Conservation (phyloP, 1,284 basidiomycete species). For the Leucoagaricus sp. region DNA sequence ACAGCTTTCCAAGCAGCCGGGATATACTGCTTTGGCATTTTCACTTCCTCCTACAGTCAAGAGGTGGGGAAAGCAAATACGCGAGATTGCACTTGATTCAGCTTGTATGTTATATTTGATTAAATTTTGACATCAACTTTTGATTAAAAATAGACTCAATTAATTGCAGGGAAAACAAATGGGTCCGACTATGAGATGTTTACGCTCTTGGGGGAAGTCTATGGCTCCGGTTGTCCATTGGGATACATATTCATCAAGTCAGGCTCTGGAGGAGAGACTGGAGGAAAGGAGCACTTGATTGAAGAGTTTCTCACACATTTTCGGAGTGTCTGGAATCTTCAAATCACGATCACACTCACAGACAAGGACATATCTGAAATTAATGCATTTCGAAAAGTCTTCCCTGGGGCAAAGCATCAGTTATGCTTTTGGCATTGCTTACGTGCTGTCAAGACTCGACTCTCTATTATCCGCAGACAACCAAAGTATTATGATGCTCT, state of each 20-base stretch:
- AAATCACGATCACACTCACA: constrained; percentile 21
- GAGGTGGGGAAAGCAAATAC: not conserved
- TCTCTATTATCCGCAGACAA: constrained; percentile 18
- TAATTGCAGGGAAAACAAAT: constrained; percentile 25
- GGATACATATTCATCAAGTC: constrained; percentile 26
- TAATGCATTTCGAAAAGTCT: constrained; percentile 21
- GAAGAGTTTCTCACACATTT: constrained; percentile 21
- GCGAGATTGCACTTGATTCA: not conserved
- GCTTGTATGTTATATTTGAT: not conserved
- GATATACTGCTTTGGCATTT: too few species aligned
- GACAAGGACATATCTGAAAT: constrained; percentile 30
- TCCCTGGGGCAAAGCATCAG: constrained; percentile 31
- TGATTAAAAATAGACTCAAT: not conserved
- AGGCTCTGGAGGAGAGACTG: not conserved
- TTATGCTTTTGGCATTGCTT: constrained; percentile 33
- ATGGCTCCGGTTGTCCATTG: constrained; percentile 24
- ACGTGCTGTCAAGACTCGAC: constrained; percentile 24
- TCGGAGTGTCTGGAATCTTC: constrained; percentile 18
- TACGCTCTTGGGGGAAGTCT: constrained; percentile 23
- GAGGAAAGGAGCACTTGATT: constrained; percentile 23
- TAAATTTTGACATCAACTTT: not conserved
- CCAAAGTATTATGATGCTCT: constrained; percentile 22
- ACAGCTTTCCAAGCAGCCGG: too few species aligned
- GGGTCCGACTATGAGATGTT: constrained; percentile 23
- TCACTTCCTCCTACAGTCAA: not conserved